Evolutionary conservation across 23 red algal species (phyloP).

Genomic region (Chondrus crispus): DNA sequence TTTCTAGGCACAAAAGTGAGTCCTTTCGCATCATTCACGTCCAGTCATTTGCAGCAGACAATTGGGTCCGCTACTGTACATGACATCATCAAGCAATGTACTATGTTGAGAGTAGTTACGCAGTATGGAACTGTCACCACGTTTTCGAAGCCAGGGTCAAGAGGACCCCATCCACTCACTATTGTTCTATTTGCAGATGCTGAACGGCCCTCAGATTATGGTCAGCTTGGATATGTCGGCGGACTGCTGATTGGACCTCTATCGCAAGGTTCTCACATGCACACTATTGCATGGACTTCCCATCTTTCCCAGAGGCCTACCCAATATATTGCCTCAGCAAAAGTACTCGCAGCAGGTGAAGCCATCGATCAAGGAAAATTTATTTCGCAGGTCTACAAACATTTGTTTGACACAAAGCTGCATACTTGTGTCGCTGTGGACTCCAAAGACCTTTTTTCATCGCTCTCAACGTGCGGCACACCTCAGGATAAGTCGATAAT

Average conservation of each 20-base stretch:
- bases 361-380: conserved; percentile 11
- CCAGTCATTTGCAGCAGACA: background rate
- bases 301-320: background rate
- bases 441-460: background rate
- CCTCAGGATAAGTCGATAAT: background rate
- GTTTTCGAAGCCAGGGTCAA: background rate
- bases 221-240: background rate
- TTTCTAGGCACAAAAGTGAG: background rate
- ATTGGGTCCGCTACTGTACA: background rate
- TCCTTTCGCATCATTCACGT: background rate
- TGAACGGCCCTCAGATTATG: background rate
- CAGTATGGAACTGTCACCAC: background rate
- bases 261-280: background rate
- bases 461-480: background rate
- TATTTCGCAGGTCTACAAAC: background rate
- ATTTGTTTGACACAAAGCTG: background rate
- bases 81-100: background rate
- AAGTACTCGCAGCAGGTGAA: conserved; percentile 4
- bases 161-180: background rate
- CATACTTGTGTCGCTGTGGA: background rate
- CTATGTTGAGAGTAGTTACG: background rate
- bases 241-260: background rate
- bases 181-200: background rate
- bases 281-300: background rate
- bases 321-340: background rate